A percentile compares a stretch with the other conserved stretches of the same genome.
Evolutionary conservation across 305 asterid genomes (phyloP).

Genomic region (Fraxinus floribunda): DNA sequence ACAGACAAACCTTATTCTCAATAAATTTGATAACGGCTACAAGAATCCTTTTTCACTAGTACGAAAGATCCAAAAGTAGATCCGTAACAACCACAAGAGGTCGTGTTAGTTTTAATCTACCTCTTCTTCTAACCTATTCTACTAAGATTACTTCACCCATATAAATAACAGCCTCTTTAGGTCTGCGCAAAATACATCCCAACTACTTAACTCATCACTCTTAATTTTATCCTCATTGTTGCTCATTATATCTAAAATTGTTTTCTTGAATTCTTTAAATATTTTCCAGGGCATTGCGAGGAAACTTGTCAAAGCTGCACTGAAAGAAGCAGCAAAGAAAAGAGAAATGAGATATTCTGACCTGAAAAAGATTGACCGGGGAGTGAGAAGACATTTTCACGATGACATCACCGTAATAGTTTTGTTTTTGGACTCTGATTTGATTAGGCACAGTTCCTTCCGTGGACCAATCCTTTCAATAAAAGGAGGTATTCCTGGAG

Average conservation of each 20-base stretch:
- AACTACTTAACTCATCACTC: not conserved
- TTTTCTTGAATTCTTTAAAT: not conserved
- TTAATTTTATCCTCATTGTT: not conserved
- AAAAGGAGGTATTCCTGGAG: slow-evolving; percentile 48
- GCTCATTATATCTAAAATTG: not conserved
- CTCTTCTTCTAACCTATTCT: not conserved
- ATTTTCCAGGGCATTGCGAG: slow-evolving; percentile 73
- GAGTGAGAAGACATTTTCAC: slow-evolving; percentile 85
- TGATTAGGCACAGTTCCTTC: slow-evolving; percentile 47
- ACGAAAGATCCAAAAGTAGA: not conserved
- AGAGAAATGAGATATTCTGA: slow-evolving; percentile 92
- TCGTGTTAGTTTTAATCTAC: not conserved
- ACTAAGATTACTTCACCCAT: not conserved
- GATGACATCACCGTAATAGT: slow-evolving; percentile 87
- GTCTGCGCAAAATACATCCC: not conserved
- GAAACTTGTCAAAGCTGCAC: slow-evolving; percentile 69
- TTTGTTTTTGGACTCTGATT: slow-evolving; percentile 56
- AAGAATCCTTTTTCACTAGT: not conserved
- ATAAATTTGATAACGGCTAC: not conserved
- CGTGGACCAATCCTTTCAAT: slow-evolving; percentile 51
- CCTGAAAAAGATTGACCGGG: slow-evolving; percentile 66
- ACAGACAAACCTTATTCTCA: not conserved
- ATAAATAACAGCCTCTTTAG: not conserved
- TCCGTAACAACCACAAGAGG: not conserved
- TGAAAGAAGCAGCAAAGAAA: slow-evolving; percentile 84